phyloP scores from a whole-genome alignment of 2,329 filamentous ascomycete species.

The Amylocarpus encephaloides region DNA sequence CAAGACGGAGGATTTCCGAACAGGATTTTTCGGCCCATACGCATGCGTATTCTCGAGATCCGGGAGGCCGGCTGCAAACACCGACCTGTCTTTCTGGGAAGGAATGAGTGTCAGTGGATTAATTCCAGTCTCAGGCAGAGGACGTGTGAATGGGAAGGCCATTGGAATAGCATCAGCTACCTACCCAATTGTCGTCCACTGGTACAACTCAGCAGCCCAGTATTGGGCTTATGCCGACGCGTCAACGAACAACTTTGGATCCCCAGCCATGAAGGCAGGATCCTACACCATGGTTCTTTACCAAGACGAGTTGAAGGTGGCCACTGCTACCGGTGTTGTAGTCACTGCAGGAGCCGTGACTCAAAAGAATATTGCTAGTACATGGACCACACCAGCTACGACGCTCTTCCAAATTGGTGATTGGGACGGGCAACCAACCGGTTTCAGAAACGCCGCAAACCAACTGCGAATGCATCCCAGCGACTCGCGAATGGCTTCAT shows the following conservation, averaged over 20 bases:
- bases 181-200: conserved; percentile 56
- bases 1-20: conserved; percentile 54
- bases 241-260: conserved; percentile 49
- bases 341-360: conserved; percentile 45
- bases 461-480: conserved; percentile 63
- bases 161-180: conserved; percentile 44
- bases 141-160: conserved; percentile 54
- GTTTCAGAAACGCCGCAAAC: conserved; percentile 61
- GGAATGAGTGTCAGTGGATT: conserved; percentile 53
- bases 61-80: conserved; percentile 47
- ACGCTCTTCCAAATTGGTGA: conserved; percentile 59
- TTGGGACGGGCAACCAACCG: conserved; percentile 57
- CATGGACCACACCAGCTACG: conserved; percentile 38
- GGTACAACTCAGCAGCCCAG: conserved; percentile 56
- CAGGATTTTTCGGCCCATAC: conserved; percentile 61
- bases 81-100: conserved; percentile 48
- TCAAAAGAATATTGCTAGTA: conserved; percentile 45
- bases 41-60: conserved; percentile 53
- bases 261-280: conserved; percentile 60
- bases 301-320: conserved; percentile 51
- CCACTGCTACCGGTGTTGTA: conserved; percentile 38
- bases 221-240: conserved; percentile 57
- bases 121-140: conserved; percentile 48
- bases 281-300: conserved; percentile 64
- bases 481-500: conserved; percentile 55